Evolutionary conservation across 495 filamentous ascomycete species (phyloP), one percentile per base, ranked within the genome.

Genomic region (Penicillium taxi): DNA sequence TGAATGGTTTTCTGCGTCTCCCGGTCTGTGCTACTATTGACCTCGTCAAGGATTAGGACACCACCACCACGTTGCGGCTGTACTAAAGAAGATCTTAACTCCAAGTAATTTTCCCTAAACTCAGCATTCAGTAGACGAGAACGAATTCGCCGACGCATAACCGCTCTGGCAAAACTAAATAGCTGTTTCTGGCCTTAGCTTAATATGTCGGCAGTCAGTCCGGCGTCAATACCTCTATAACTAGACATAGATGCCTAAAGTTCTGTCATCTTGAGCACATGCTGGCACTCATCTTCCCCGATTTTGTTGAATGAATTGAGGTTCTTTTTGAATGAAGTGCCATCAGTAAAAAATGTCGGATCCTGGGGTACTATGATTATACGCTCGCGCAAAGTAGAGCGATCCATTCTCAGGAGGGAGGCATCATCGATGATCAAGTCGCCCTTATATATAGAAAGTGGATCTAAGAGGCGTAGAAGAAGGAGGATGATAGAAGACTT

Each of bases 161-260:
- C 27, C 9, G 32, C 32, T 23, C 32, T 20, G 8, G 32, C 32
- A 18, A 34, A 20, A 15, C 20, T 22, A 20, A 34, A 34, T 12
- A 34, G 32, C 32, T 34, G 32, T 20, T 14, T 34, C 12, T 34
- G 32, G 9, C 32, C 32, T 11, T 34, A 20, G 11, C 18, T 22
- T 5, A 34, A 21, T 12, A 7, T 24, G 20, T 34, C 32, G 20
- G 18, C 32, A 14, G n/a, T 22, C 9, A 34, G 20, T 24, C 20
- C 32, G 20, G 13, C 20, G 13, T 34, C 20, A 3, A 34, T 18
- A 13, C 32, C 32, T 8, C 32, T 20, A 7, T 13, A 12, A 12
- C 9, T 20, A 34, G n/a, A 14, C 4, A 34, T 21, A 6, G 24
- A 34, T 5, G 11, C 3, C 32, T 20, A 34, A 7, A 34, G 13